Base-by-base conservation (phyloP, 345 rosid genomes). In the Anastatica hierochuntica region DNA sequence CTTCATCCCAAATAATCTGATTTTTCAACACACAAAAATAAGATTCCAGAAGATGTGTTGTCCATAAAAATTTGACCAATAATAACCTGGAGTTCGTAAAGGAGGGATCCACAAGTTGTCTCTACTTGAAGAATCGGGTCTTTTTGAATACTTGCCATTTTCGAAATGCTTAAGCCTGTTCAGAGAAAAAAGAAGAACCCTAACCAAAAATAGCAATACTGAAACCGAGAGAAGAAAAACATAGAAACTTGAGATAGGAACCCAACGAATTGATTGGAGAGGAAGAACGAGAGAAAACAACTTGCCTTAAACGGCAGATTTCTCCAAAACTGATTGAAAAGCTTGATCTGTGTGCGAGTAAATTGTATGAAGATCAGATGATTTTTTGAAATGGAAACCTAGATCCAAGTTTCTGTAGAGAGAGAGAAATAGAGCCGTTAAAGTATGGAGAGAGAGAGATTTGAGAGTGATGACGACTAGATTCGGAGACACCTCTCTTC, bases 1-100 rank as follows among this genome's bases (percentile, higher is more conserved):
- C 88, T 76, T 94, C 99, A 74, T 84, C 83, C 98, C 98, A 92
- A 29, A 88, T 92, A 30, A 85, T 79, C 98, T 92, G 53, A 63
- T 36, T 17, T 24, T 2, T 8, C 2, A 55, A 41, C 2, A 23
- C 58, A 42, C 2, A 34, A 48, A 17, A 30, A 44, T 10, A 18
- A 51, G 14, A 56, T 31, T 31, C 7, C n/a, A 21, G 14, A 3
- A 33, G 1, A n/a, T n/a, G n/a, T n/a, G 1, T 18, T 20, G 47
- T 8, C 12, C 33, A 57, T 36, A 36, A 14, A 16, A 36, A 9
- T 1, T 33, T 0, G 0, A 15, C 3, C 7, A 3, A 7, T 29
- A 29, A 6, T 29, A 29, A 53, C 99, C 99, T 88, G 89, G 44
- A 88, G 90, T 69, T 92, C 99, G 17, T 66, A 72, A 38, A 90